phyloP scores from a whole-genome alignment of 2,329 filamentous ascomycete species.

The Neocatenulostroma microsporum region DNA sequence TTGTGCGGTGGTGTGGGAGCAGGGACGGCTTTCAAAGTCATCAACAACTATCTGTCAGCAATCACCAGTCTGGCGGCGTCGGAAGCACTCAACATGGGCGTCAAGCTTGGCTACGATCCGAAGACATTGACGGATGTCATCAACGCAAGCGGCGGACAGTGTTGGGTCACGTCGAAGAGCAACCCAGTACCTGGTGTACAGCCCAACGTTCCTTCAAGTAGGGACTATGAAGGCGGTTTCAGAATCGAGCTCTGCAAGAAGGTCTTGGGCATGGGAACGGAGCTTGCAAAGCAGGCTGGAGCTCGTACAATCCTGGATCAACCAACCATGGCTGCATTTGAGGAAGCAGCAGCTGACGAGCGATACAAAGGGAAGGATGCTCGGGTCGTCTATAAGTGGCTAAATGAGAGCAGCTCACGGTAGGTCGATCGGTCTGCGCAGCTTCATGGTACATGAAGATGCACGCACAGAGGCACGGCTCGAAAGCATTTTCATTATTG shows the following conservation, averaged over 20 bases:
- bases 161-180: constrained; percentile 94
- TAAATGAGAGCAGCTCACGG: too few relatives aligned
- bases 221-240: constrained; percentile 56
- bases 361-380: constrained; percentile 45
- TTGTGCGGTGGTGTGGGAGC: constrained; percentile 75
- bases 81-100: constrained; percentile 59
- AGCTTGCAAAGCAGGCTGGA: constrained; percentile 41
- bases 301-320: constrained; percentile 39
- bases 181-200: constrained; percentile 87
- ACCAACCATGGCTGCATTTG: constrained; percentile 39
- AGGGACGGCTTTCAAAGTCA: constrained; percentile 86
- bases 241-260: constrained; percentile 45
- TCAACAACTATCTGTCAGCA: constrained; percentile 94
- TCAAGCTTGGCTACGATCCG: constrained; percentile 55
- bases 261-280: too few relatives aligned
- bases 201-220: constrained; percentile 62
- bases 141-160: constrained; percentile 87
- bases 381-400: constrained; percentile 44
- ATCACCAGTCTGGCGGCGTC: constrained; percentile 76
- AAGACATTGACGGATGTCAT: constrained; percentile 73
- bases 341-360: constrained; percentile 36
- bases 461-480: too few relatives aligned
- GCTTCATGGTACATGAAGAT: too few relatives aligned
- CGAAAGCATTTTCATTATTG: too few relatives aligned
- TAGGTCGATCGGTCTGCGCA: too few relatives aligned